Evolutionary conservation across 352 stramenopile species (phyloP), one percentile per base, ranked within the genome.

Genomic region (Globisporangium acanthophoron): DNA sequence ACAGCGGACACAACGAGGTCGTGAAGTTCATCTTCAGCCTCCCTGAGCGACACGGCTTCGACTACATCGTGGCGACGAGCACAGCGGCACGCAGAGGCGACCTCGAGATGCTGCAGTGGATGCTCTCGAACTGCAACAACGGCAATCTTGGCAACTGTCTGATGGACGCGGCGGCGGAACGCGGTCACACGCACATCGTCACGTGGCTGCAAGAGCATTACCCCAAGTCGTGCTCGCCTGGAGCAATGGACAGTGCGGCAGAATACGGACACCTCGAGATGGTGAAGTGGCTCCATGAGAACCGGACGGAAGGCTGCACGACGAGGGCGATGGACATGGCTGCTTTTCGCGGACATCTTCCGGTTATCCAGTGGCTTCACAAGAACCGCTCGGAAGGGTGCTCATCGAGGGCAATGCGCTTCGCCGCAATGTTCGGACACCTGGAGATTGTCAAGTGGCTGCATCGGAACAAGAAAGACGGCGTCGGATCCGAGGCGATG

Each of bases 61-160:
- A 46, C 16, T 53, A n/a, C 48, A 29, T 29, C 7, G 13, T 40
- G 16, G 69, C 66, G 8, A 67, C 72, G 53, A 52, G 71, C 53
- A 31, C 55, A 24, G 65, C 65, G 15, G 61, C 62, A 5, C 49
- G 33, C 12, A 60, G 62, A 7, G 66, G 69, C n/a, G 46, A 67
- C 52, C 33, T 71, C 13, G 33, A 59, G 2, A 52, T 74, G 7
- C 56, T 74, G 21, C 56, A 71, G n/a, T 76, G 70, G 59, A 51
- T 76, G 12, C 62, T 74, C 43, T 49, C 41, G n/a, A 35, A 74
- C 37, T 13, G 29, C 5, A 27, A n/a, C 7, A 35, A 53, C 15
- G 16, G 29, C 29, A 46, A 46, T 11, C 40, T 46, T 3, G 0
- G 2, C 2, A n/a, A n/a, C n/a, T n/a, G n/a, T n/a, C n/a, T n/a